These are phyloP conservation scores for Verruconis gallopava DNA, from an alignment of 2,329 filamentous ascomycete genomes.

Conservation along the genomic window DNA sequence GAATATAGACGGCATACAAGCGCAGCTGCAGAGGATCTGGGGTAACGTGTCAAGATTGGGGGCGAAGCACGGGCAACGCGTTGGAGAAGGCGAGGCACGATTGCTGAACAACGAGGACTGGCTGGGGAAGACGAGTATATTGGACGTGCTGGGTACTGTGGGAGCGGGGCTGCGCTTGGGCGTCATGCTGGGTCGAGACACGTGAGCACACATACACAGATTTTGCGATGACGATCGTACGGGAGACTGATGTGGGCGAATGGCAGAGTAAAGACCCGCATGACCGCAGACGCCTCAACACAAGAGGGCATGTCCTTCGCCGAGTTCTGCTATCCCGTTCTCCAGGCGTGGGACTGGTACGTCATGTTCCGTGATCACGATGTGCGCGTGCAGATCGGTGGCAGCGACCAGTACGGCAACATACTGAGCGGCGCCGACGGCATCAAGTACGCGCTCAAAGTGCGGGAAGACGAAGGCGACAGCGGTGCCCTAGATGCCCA, in stretches of 20 bases:
- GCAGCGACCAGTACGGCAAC: constrained; percentile 93
- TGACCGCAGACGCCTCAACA: background rate
- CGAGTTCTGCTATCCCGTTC: constrained; percentile 83
- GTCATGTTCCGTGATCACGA: constrained; percentile 55
- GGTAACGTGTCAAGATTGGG: constrained; percentile 55
- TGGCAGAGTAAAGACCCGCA: constrained; percentile 59
- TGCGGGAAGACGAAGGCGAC: background rate
- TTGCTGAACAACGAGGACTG: constrained; percentile 74
- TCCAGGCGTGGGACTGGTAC: constrained; percentile 98
- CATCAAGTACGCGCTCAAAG: constrained; percentile 47
- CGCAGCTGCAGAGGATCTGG: constrained; percentile 62
- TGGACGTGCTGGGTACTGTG: constrained; percentile 63
- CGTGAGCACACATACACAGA: constrained; percentile 41
- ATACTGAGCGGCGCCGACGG: constrained; percentile 82
- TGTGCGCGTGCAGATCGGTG: constrained; percentile 80
- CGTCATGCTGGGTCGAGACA: constrained; percentile 78
- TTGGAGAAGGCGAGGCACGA: constrained; percentile 50
- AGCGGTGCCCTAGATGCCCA: background rate
- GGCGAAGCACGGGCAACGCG: constrained; percentile 46
- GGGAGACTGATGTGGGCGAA: constrained; percentile 52
- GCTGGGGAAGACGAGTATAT: constrained; percentile 58
- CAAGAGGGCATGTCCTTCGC: constrained; percentile 80
- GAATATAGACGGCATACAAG: constrained; percentile 56
- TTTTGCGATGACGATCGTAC: constrained; percentile 14
- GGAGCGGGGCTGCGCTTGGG: constrained; percentile 66